phyloP scores from a whole-genome alignment of 768 basidiomycete species.

The Solioccasus polychromus region DNA sequence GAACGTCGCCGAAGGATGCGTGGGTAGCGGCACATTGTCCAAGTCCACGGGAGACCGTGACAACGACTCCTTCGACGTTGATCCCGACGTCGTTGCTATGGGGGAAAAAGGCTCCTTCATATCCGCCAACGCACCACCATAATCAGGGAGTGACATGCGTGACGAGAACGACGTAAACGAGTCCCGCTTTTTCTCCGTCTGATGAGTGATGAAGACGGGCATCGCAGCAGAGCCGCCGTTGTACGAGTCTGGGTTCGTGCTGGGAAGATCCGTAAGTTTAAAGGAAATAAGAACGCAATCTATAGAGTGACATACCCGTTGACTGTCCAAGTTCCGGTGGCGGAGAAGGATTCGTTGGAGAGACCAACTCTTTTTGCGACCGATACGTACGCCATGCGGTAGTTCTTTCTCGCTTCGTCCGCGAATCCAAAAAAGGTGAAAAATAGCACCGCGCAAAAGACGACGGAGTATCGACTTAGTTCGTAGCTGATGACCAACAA shows the following conservation, averaged over 20 bases:
- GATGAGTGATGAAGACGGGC: constrained; percentile 47
- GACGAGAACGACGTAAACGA: constrained; percentile 48
- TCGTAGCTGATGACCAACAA: constrained; percentile 31
- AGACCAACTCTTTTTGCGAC: constrained; percentile 37
- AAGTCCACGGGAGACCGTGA: constrained; percentile 22
- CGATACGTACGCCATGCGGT: constrained; percentile 39
- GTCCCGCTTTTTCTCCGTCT: constrained; percentile 45
- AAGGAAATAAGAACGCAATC: neutral
- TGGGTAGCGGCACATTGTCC: constrained; percentile 13
- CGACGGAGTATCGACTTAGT: constrained; percentile 43
- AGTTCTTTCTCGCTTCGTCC: constrained; percentile 61
- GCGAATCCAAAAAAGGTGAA: constrained; percentile 71
- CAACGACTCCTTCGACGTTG: constrained; percentile 28
- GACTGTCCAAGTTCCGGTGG: constrained; percentile 21
- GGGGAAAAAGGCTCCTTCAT: constrained; percentile 20
- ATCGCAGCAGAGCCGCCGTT: constrained; percentile 24
- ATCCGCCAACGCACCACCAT: constrained; percentile 33
- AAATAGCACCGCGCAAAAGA: constrained; percentile 56
- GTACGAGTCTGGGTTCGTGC: constrained; percentile 23
- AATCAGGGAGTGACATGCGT: constrained; percentile 42
- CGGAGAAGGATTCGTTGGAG: constrained; percentile 25
- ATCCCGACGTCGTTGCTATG: constrained; percentile 17
- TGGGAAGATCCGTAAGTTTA: constrained; percentile 7
- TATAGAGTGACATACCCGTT: constrained; percentile 24
- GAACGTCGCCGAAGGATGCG: constrained; percentile 17